These are phyloP conservation scores for Alloteropsis semialata DNA, from an alignment of 176 grass and related monocot genomes.

Conservation along the genomic window DNA sequence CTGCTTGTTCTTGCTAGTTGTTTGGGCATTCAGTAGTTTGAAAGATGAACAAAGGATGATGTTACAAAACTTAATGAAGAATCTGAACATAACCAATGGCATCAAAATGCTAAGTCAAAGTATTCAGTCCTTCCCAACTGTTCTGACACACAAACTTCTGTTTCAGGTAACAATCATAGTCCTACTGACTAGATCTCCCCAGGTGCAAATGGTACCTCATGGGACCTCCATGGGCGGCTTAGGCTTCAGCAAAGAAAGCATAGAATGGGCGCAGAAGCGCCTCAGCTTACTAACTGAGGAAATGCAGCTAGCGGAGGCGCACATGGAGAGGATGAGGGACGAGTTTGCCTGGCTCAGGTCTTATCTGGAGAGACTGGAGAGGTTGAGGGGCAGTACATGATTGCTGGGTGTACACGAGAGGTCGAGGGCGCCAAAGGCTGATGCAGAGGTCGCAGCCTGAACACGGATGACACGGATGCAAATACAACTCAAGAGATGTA, in stretches of 20 bases:
- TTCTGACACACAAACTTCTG: slow-evolving; percentile 8
- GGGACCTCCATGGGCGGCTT: slow-evolving; percentile 30
- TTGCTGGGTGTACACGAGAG: background rate
- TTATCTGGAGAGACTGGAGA: slow-evolving; percentile 61
- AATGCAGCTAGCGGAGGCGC: slow-evolving; percentile 58
- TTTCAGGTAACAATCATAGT: slow-evolving; percentile 77
- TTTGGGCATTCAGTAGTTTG: background rate
- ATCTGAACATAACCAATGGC: background rate
- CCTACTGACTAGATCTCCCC: slow-evolving; percentile 68
- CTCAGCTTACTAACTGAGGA: slow-evolving; percentile 74
- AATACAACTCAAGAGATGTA: background rate
- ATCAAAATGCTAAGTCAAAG: background rate
- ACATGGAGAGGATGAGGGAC: slow-evolving; percentile 67
- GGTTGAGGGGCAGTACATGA: slow-evolving; percentile 44
- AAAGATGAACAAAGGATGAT: background rate
- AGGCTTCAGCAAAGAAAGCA: slow-evolving; percentile 37
- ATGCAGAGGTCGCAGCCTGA: background rate
- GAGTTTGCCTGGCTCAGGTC: slow-evolving; percentile 78
- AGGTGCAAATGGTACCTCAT: slow-evolving; percentile 56
- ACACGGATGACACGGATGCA: background rate
- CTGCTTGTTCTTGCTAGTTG: background rate
- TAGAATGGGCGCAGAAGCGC: slow-evolving; percentile 63
- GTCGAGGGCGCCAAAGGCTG: background rate
- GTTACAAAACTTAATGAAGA: background rate
- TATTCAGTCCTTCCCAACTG: background rate